Percentiles rank a stretch among this genome's conserved stretches.
Conservation (phyloP, 352 stramenopile genomes). For the Phytophthora sansomeana region DNA sequence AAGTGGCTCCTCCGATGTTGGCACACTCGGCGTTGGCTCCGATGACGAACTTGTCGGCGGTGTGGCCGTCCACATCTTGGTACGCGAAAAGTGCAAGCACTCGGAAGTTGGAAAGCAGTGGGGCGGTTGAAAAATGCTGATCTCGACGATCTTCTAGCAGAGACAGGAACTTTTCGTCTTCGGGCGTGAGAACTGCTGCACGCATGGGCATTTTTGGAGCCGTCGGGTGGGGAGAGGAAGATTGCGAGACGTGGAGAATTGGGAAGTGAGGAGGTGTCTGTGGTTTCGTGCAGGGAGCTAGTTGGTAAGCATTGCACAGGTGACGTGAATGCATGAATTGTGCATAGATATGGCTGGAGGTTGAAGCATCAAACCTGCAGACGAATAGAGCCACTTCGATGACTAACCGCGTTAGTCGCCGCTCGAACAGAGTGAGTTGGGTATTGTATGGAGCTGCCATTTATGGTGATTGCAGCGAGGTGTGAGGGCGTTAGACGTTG, state of each 20-base stretch:
- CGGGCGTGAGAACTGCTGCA: conserved; percentile 44
- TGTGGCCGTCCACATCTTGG: conserved; percentile 55
- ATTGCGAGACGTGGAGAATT: neutral
- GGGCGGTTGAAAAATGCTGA: conserved; percentile 39
- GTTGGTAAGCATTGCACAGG: conserved; percentile 31
- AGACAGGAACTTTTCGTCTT: conserved; percentile 55
- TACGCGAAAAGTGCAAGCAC: conserved; percentile 69
- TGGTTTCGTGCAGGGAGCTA: neutral
- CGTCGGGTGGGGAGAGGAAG: conserved; percentile 2
- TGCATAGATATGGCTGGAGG: conserved; percentile 32
- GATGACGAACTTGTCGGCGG: conserved; percentile 54
- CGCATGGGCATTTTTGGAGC: conserved; percentile 41
- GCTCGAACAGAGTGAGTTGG: conserved; percentile 7
- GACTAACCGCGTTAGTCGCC: conserved; percentile 1
- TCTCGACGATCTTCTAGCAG: conserved; percentile 59
- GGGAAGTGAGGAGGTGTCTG: neutral
- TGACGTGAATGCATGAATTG: conserved; percentile 33
- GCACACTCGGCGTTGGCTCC: conserved; percentile 90
- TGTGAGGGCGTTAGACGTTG: too few species aligned
- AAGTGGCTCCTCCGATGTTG: conserved; percentile 87
- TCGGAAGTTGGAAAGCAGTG: conserved; percentile 55
- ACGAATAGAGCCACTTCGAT: conserved; percentile 32
- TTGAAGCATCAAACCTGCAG: conserved; percentile 27
- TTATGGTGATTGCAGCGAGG: neutral
- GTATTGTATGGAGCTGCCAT: neutral